These are phyloP conservation scores for Knufia fluminis DNA, from an alignment of 2,329 filamentous ascomycete genomes.

Conservation along the genomic window DNA sequence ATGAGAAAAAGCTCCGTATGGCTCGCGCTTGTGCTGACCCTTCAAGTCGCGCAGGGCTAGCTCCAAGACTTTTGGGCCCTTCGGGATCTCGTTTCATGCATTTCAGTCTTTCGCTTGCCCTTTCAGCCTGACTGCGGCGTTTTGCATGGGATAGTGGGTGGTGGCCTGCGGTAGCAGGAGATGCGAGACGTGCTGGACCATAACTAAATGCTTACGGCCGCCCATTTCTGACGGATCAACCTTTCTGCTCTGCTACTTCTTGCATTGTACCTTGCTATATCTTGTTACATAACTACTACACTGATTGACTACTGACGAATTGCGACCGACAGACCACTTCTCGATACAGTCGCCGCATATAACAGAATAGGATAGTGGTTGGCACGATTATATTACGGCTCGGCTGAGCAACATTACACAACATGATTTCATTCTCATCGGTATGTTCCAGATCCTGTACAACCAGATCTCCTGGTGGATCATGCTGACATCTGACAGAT, in stretches of 20 bases:
- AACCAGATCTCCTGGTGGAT: background rate
- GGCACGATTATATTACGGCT: background rate
- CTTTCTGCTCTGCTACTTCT: background rate
- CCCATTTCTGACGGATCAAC: background rate
- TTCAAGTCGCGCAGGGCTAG: too few species aligned
- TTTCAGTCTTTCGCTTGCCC: too few species aligned
- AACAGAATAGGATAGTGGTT: background rate
- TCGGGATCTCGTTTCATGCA: too few species aligned
- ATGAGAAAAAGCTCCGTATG: background rate
- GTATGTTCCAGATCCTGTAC: background rate
- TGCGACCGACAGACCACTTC: background rate
- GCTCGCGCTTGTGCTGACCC: too few species aligned
- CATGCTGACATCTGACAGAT: constrained; percentile 2
- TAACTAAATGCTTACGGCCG: background rate
- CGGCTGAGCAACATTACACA: background rate
- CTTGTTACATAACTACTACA: background rate
- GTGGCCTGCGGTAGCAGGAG: background rate
- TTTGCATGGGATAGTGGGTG: too few species aligned
- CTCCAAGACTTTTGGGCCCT: too few species aligned
- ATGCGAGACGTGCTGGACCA: background rate
- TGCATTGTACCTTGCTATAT: background rate
- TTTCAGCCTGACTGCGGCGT: too few species aligned
- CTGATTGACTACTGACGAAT: background rate
- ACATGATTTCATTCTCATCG: background rate
- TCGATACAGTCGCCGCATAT: background rate